Evolutionary conservation across 192 early-diverging fungal genomes (phyloP).

Genomic region (Backusella sp.): DNA sequence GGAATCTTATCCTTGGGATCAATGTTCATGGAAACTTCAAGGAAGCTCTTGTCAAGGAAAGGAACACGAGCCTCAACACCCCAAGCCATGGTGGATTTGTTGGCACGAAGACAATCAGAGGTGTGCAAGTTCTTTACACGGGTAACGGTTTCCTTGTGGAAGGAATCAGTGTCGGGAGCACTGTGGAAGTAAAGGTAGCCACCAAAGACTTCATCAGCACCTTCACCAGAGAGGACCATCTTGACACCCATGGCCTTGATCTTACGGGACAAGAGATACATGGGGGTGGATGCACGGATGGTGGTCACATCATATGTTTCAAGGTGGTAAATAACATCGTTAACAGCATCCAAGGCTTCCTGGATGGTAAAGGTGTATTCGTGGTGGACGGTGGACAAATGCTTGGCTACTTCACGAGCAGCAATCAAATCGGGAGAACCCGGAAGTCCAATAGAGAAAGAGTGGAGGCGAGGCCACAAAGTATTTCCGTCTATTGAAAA

Average conservation of each 20-base stretch:
- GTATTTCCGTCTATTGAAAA: conserved; percentile 41
- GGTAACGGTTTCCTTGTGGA: conserved; percentile 89
- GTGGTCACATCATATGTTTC: conserved; percentile 99
- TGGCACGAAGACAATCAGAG: conserved; percentile 94
- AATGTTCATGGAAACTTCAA: conserved; percentile 91
- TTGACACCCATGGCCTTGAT: conserved; percentile 99
- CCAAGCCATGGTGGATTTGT: conserved; percentile 99
- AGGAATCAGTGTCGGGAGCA: conserved; percentile 79
- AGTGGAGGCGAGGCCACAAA: conserved; percentile 89
- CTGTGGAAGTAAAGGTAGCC: conserved; percentile 98
- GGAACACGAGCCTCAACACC: conserved; percentile 98
- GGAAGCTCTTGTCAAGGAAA: conserved; percentile 91
- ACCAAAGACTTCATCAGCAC: conserved; percentile 95
- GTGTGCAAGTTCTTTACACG: conserved; percentile 98
- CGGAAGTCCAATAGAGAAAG: conserved; percentile 94
- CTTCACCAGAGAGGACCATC: conserved; percentile 98
- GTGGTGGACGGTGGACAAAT: conserved; percentile 92
- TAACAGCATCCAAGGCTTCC: conserved; percentile 95
- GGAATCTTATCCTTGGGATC: conserved; percentile 84
- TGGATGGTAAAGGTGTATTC: conserved; percentile 95
- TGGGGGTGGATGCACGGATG: conserved; percentile 94
- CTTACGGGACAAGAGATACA: conserved; percentile 97
- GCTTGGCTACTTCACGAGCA: conserved; percentile 86
- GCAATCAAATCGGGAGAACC: conserved; percentile 92
- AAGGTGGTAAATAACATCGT: conserved; percentile 94